A percentile compares a stretch with the other conserved stretches of the same genome.
phyloP scores from a whole-genome alignment of 1,284 basidiomycete genomes.

The Tilletia horrida region DNA sequence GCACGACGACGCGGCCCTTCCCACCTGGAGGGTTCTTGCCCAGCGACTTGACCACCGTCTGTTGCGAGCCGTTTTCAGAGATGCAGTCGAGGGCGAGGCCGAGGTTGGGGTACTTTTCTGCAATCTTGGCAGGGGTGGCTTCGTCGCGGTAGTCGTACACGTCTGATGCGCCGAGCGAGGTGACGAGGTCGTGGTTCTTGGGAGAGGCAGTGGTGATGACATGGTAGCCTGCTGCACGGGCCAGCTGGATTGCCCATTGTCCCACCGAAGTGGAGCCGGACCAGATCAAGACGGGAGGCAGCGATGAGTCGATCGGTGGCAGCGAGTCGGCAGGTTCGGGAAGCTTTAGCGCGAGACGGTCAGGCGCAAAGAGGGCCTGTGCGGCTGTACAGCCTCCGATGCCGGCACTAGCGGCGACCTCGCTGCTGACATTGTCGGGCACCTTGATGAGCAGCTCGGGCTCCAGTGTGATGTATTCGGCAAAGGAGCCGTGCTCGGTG shows the following conservation, averaged over 20 bases:
- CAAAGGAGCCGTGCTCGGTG: conserved; percentile 53
- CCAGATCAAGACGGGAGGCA: conserved; percentile 57
- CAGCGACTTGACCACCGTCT: conserved; percentile 36
- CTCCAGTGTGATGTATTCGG: conserved; percentile 52
- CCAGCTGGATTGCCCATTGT: conserved; percentile 57
- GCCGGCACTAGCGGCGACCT: conserved; percentile 35
- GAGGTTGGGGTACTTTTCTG: conserved; percentile 42
- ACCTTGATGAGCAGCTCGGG: conserved; percentile 38
- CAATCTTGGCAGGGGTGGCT: conserved; percentile 41
- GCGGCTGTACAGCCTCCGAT: conserved; percentile 47
- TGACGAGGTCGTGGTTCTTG: conserved; percentile 45
- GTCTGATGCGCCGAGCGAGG: conserved; percentile 44
- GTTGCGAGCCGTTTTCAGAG: conserved; percentile 46
- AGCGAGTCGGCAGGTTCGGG: conserved; percentile 29
- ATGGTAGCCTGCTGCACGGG: conserved; percentile 58
- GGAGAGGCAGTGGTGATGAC: conserved; percentile 58
- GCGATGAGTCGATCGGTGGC: conserved; percentile 26
- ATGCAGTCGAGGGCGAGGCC: conserved; percentile 47
- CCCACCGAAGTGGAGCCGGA: conserved; percentile 62
- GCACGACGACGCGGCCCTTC: conserved; percentile 31
- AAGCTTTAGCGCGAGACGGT: conserved; percentile 28
- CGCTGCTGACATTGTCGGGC: conserved; percentile 34
- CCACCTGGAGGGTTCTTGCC: conserved; percentile 29
- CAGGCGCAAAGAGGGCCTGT: conserved; percentile 35
- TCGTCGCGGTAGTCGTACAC: conserved; percentile 60